phyloP scores from a whole-genome alignment of 805 yeast genomes.

The Pichia sporocuriosa region DNA sequence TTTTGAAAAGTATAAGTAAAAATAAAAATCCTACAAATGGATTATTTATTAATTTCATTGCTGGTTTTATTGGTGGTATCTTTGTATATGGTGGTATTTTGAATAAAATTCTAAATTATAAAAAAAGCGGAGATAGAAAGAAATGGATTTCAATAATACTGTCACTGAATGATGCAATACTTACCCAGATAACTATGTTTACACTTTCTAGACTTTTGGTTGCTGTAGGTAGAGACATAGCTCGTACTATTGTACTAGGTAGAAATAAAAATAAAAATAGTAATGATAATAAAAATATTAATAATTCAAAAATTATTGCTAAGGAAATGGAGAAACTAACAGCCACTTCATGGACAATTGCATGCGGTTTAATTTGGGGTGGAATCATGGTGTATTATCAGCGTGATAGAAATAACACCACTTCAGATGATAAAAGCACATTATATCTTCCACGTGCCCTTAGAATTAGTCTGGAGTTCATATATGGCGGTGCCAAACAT shows the following conservation, averaged over 20 bases:
- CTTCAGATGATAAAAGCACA: constrained; percentile 17
- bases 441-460: constrained; percentile 53
- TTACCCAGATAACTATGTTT: constrained; percentile 71
- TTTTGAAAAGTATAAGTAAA: not conserved
- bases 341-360: constrained; percentile 44
- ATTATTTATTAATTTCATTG: constrained; percentile 16
- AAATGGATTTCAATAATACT: not conserved
- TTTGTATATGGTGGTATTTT: constrained; percentile 26
- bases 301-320: too few relatives aligned
- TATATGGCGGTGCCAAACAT: constrained; percentile 52
- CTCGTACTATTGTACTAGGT: too few relatives aligned
- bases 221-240: constrained; percentile 50
- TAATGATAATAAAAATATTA: too few relatives aligned
- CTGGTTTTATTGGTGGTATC: constrained; percentile 28
- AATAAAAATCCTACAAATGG: not conserved
- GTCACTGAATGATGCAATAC: constrained; percentile 31
- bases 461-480: constrained; percentile 63
- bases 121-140: not conserved
- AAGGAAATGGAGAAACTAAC: constrained; percentile 21
- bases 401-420: constrained; percentile 36
- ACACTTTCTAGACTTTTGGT: constrained; percentile 62
- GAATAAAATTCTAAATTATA: not conserved
- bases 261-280: too few relatives aligned
- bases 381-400: constrained; percentile 65
- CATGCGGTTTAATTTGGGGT: constrained; percentile 67